A percentile compares a stretch with the other conserved stretches of the same genome.
These are phyloP conservation scores for Skeletonema grethae DNA, from an alignment of 108 stramenopile species.

Conservation along the genomic window DNA sequence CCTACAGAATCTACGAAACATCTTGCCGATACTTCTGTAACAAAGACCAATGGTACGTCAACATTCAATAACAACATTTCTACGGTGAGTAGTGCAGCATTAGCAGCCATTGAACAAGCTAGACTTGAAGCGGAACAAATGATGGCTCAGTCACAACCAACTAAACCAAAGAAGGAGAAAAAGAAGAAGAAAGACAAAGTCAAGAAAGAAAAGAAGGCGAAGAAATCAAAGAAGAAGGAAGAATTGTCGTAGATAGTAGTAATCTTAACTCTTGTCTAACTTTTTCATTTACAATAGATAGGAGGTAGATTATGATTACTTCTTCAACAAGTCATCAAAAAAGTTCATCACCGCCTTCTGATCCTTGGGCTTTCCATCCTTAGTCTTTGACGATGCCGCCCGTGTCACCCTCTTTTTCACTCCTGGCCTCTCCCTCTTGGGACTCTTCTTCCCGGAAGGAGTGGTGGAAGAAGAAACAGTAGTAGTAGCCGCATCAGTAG, in stretches of 20 bases:
- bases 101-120: constrained; percentile 36
- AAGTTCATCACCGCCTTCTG: constrained; percentile 58
- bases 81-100: constrained; percentile 29
- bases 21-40: background rate
- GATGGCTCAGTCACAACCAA: constrained; percentile 28
- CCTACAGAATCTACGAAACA: background rate
- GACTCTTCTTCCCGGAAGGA: constrained; percentile 20
- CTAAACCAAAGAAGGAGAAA: constrained; percentile 11
- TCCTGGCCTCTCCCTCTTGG: constrained; percentile 11
- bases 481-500: constrained; percentile 12
- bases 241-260: background rate
- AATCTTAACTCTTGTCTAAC: background rate
- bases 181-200: constrained; percentile 18
- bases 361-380: constrained; percentile 39
- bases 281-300: background rate
- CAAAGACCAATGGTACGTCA: background rate
- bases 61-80: background rate
- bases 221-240: constrained; percentile 6
- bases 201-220: constrained; percentile 24
- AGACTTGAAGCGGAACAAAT: constrained; percentile 26
- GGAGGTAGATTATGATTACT: constrained; percentile 16
- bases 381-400: constrained; percentile 14
- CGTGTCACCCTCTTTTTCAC: constrained; percentile 26
- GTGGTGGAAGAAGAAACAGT: constrained; percentile 12
- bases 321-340: constrained; percentile 78